Evolutionary conservation across 768 basidiomycete species (phyloP), one percentile per base, ranked within the genome.

Genomic region (Trametes villosa): DNA sequence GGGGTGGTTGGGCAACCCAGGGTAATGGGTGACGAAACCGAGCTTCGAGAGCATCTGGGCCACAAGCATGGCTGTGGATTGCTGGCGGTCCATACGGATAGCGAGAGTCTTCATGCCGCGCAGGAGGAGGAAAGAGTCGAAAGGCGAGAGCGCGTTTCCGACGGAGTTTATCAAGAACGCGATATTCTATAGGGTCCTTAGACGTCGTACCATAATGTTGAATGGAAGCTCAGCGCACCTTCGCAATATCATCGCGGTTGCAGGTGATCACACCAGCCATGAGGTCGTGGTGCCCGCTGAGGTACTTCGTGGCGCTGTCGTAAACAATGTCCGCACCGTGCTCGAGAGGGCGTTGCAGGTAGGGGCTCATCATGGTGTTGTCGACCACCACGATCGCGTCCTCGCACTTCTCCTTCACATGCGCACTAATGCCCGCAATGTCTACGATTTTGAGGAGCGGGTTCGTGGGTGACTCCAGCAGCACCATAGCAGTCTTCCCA

Each of bases 341-440:
- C 69, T 98, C 94, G 36, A 98, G 83, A 12, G 97, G 97, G 58
- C 96, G 79, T 71, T 96, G 95, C 9, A 98, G 81, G 75, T 98
- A 98, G 17, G 97, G 96, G 71, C 95, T 97, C 96, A 98, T 98
- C 97, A 98, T 98, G 61, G 97, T 98, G 72, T 99, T 98, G 74
- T 98, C 97, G 22, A 94, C 94, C 36, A 96, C 91, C 53, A 96
- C 78, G 66, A 94, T 67, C 2, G 94, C 94, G 68, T 91, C 84
- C 9, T 89, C 88, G 18, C 89, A 89, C 49, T 83, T 83, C 68
- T 89, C 86, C 70, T 96, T 95, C 65, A 96, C 92, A 66, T 93
- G 82, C 55, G 84, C 81, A 66, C 89, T 86, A 68, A 99, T 96
- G 27, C 79, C 79, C 7, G 88, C 89, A 51, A 99, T 81, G 75